These are phyloP conservation scores for Boeremia exigua DNA, from an alignment of 2,329 filamentous ascomycete genomes.

Conservation along the genomic window DNA sequence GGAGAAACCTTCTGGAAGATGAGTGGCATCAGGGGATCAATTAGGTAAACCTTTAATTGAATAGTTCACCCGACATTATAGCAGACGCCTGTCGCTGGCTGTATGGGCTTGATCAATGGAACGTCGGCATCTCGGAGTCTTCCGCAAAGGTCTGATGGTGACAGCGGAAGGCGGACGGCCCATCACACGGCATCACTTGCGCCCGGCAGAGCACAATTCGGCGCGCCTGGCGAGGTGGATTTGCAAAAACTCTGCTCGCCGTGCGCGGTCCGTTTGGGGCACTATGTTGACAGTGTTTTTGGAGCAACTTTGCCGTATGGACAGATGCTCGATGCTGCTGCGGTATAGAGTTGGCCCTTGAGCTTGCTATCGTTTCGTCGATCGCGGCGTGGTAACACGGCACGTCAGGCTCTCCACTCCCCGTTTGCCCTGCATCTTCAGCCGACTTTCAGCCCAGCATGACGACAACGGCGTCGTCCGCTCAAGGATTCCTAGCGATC, in stretches of 20 bases:
- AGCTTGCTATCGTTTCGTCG: constrained; percentile 24
- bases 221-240: constrained; percentile 10
- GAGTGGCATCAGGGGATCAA: constrained; percentile 23
- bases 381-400: constrained; percentile 27
- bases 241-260: constrained; percentile 19
- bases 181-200: constrained; percentile 19
- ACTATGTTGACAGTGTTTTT: constrained; percentile 14
- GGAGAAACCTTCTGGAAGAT: constrained; percentile 44
- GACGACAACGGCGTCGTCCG: constrained; percentile 22
- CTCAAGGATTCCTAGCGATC: constrained; percentile 5
- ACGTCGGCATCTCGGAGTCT: constrained; percentile 6
- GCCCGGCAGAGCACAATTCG: constrained; percentile 18
- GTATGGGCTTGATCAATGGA: constrained; percentile 10
- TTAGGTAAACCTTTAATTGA: constrained; percentile 13
- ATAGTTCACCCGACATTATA: constrained; percentile 20
- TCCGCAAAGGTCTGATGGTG: constrained; percentile 11
- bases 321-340: constrained; percentile 10
- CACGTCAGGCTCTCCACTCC: constrained; percentile 27
- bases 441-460: constrained; percentile 3
- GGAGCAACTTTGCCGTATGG: constrained; percentile 26
- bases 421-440: constrained; percentile 27
- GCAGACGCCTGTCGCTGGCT: neutral
- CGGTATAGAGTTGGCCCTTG: constrained; percentile 25
- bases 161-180: constrained; percentile 21
- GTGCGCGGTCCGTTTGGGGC: constrained; percentile 20